Evolutionary conservation across 2,329 filamentous ascomycete genomes (phyloP).

Genomic region (Beauveria medogensis): DNA sequence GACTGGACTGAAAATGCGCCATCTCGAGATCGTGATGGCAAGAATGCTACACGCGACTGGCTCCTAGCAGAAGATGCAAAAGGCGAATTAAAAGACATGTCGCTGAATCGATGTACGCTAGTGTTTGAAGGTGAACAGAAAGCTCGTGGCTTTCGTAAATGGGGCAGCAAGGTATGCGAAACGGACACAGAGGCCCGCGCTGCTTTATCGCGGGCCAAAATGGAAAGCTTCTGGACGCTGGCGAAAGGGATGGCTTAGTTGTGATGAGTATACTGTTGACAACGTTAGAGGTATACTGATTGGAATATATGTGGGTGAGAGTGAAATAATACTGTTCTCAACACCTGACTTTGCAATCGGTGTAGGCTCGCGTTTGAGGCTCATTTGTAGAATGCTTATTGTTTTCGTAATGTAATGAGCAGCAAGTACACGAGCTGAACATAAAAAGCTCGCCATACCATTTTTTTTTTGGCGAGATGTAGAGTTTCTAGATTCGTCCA

Average conservation of each 20-base stretch:
- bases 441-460: too few relatives aligned
- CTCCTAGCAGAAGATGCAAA: slow-evolving; percentile 70
- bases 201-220: slow-evolving; percentile 67
- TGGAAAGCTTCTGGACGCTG: slow-evolving; percentile 92
- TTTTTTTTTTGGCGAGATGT: too few relatives aligned
- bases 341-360: too few relatives aligned
- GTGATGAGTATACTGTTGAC: background rate
- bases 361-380: background rate
- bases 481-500: too few relatives aligned
- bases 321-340: background rate
- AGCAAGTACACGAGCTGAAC: too few relatives aligned
- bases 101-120: slow-evolving; percentile 70
- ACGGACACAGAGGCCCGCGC: slow-evolving; percentile 85
- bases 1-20: slow-evolving; percentile 88
- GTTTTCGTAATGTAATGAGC: too few relatives aligned
- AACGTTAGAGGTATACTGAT: background rate
- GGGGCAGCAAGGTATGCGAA: slow-evolving; percentile 86
- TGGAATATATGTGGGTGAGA: too few relatives aligned
- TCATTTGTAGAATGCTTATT: too few relatives aligned
- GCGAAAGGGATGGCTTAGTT: slow-evolving; percentile 52
- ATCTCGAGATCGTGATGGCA: slow-evolving; percentile 52
- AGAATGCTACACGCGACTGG: slow-evolving; percentile 62
- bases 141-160: slow-evolving; percentile 71
- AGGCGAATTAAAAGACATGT: slow-evolving; percentile 73
- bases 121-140: slow-evolving; percentile 91